Conservation (phyloP, 2,329 filamentous ascomycete species). For the Aspergillus novoparasiticus region DNA sequence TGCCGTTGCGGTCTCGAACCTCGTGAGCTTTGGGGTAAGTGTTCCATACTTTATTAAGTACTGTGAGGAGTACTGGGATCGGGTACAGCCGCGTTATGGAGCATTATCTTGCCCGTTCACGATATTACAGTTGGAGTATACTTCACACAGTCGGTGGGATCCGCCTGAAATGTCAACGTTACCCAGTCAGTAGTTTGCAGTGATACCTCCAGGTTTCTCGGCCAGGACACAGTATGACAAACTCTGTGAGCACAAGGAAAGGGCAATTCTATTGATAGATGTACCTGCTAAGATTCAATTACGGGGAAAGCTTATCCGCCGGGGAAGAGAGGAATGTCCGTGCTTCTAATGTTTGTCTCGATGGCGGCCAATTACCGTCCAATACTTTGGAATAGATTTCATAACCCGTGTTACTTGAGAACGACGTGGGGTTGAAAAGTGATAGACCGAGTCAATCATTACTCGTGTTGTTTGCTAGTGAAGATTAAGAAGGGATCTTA, state of each 20-base stretch:
- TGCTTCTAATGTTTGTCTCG: neutral
- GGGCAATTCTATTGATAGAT: neutral
- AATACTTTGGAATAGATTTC: neutral
- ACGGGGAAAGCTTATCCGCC: neutral
- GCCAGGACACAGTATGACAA: too few species aligned
- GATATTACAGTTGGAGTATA: neutral
- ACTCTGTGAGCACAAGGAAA: too few species aligned
- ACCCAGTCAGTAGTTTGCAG: neutral
- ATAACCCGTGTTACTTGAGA: neutral
- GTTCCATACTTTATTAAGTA: too few species aligned
- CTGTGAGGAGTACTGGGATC: neutral
- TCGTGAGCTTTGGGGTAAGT: too few species aligned
- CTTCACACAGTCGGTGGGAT: neutral
- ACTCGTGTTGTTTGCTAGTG: too few species aligned
- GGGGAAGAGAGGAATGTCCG: neutral
- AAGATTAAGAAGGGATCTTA: too few species aligned
- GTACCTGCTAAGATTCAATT: neutral
- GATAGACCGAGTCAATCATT: neutral
- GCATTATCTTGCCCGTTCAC: neutral
- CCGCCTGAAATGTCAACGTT: neutral
- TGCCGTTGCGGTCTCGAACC: too few species aligned
- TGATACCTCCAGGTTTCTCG: neutral
- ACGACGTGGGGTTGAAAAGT: neutral
- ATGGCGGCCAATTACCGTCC: neutral
- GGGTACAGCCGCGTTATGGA: neutral